Base-by-base conservation (phyloP, 208 protist genomes). In the Wallacemonas collosoma region DNA sequence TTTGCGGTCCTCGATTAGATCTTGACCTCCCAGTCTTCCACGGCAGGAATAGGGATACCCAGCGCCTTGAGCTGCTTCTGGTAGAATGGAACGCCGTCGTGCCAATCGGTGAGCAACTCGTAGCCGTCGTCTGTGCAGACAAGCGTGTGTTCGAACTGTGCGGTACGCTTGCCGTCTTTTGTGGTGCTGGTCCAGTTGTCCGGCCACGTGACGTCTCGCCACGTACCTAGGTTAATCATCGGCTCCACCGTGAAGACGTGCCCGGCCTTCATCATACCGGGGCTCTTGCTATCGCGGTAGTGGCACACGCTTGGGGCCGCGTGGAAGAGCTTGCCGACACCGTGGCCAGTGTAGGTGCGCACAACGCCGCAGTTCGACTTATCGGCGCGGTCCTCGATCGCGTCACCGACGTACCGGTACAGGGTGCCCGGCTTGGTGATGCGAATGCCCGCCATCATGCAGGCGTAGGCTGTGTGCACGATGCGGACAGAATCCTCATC, bases 131-230 rank as follows among this genome's bases (percentile, higher is more conserved):
- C 87, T 1, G 96, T 99, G 68, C 98, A 93, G 14, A 98, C 78
- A 56, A 99, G 81, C 17, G 98, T 99, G 79, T 99, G 98, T 88
- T 99, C 99, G 74, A 99, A 99, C 88, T 99, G 99, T 9, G 99
- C 98, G 40, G 91, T 97, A 38, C 94, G 91, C 80, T 95, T 97
- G 55, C 98, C 97, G 79, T 99, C 98, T 57, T 73, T 72, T n/a
- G 97, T 99, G 0, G 93, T 76, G 54, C 90, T 93, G 0, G 98
- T 99, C 98, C 98, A 99, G n/a, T 96, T 92, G 67, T 99, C 98
- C 7, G 95, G 89, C 95, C 96, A 98, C 8, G 95, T 91, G 9
- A 92, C 83, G 75, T 98, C 95, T 67, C 97, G 77, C 89, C 91
- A 95, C n/a, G 72, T 85, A 26, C 95, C 96, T 26, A 94, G 82